Base-by-base conservation (phyloP, 2,329 filamentous ascomycete species). In the Aspergillus sp. region DNA sequence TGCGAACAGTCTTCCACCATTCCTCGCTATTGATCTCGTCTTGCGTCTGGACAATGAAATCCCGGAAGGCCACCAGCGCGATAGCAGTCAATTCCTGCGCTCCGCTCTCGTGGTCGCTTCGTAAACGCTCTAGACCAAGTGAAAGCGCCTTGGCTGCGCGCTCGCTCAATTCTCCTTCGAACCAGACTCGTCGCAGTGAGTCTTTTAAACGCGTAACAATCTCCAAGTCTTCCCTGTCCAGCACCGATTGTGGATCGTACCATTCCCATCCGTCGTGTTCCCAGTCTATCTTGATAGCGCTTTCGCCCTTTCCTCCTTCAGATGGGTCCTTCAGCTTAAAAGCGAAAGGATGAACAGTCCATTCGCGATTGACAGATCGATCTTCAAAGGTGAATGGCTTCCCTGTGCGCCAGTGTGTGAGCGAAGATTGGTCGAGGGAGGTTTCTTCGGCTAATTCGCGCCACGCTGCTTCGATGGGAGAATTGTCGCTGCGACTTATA, bases 381-480 rank as follows among this genome's bases (percentile, higher is more conserved):
- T 89, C 87, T 5, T 69, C 66, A 62, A 89, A 87, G 1, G 78
- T 76, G 65, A 85, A 90, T 3, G 83, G 81, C 60, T 86, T 86
- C 1, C 87, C 87, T 23, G 81, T 78, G 17, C 85, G 81, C 66
- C 85, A 79, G 21, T 87, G 77, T 2, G 77, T 76, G 6, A 88
- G 69, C 0, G 80, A 79, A 0, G 74, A 67, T 0, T 76, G 64
- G 0, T 79, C 82, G 12, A 90, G 78, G 1, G 76, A 79, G 0
- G 87, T 89, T 70, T 90, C 87, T 69, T 90, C 87, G 5, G 71
- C 67, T 21, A 90, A 77, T 72, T 89, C 87, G 13, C 88, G 81
- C 80, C 84, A 84, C 25, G 88, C 87, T 0, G 87, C 83, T 3
- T 79, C 75, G 5, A 87, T 71, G 0, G 87, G 83, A 21, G 73